A percentile compares a stretch with the other conserved stretches of the same genome.
These are phyloP conservation scores for Rhodotorula babjevae DNA, from an alignment of 768 basidiomycete species.

Conservation along the genomic window DNA sequence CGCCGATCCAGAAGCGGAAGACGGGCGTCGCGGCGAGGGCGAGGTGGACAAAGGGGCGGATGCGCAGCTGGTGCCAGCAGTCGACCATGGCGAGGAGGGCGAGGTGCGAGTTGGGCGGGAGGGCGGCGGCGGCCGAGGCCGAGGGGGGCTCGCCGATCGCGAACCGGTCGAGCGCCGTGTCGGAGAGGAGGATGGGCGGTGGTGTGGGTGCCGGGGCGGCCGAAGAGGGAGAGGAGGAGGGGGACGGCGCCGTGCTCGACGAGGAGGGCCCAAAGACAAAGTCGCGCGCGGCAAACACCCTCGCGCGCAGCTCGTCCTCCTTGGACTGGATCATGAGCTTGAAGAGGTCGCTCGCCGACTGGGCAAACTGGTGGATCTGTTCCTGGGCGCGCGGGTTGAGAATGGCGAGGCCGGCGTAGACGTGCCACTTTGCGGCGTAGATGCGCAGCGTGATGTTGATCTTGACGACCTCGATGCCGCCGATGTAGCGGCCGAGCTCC, in stretches of 20 bases:
- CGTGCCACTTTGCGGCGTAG: constrained; percentile 96
- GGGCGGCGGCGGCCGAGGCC: neutral
- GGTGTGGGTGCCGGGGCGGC: neutral
- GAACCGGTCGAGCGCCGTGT: constrained; percentile 81
- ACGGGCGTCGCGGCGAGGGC: constrained; percentile 90
- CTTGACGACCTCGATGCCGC: constrained; percentile 96
- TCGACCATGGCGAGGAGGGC: constrained; percentile 97
- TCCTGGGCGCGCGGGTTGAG: constrained; percentile 82
- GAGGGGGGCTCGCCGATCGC: constrained; percentile 60
- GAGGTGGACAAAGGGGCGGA: constrained; percentile 85
- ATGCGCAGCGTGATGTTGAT: constrained; percentile 95
- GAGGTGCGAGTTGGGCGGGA: constrained; percentile 78
- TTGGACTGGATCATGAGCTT: constrained; percentile 81
- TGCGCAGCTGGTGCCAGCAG: constrained; percentile 82
- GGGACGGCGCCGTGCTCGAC: constrained; percentile 49
- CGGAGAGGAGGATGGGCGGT: constrained; percentile 64
- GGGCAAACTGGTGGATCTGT: constrained; percentile 88
- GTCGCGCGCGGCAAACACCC: constrained; percentile 69
- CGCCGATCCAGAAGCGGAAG: constrained; percentile 93
- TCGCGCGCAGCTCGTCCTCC: constrained; percentile 57
- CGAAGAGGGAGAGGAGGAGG: constrained; percentile 56
- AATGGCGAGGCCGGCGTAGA: constrained; percentile 97
- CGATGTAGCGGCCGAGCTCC: constrained; percentile 87
- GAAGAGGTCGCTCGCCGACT: constrained; percentile 79
- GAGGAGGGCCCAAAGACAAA: constrained; percentile 61